Evolutionary conservation across 2,329 filamentous ascomycete genomes (phyloP).

Genomic region (Phialophora tarda): DNA sequence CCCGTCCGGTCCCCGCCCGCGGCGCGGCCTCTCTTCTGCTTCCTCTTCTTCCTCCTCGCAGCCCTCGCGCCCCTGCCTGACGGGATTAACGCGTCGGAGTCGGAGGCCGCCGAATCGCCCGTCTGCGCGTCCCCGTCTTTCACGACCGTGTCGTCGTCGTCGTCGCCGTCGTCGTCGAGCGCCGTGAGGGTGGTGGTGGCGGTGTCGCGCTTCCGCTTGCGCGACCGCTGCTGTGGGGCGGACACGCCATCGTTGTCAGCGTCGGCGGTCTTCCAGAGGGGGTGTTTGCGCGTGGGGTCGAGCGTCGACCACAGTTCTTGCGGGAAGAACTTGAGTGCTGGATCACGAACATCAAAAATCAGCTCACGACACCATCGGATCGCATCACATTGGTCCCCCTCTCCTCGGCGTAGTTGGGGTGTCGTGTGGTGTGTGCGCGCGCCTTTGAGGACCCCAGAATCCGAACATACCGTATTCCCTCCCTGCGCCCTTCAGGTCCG

Average conservation of each 20-base stretch:
- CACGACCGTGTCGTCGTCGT: slow-evolving; percentile 41
- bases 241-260: slow-evolving; percentile 24
- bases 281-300: slow-evolving; percentile 52
- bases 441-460: background rate
- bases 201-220: slow-evolving; percentile 41
- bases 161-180: slow-evolving; percentile 47
- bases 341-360: background rate
- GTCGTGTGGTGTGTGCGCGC: background rate
- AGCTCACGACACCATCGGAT: background rate
- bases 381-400: background rate
- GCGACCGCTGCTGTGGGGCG: slow-evolving; percentile 40
- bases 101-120: slow-evolving; percentile 17
- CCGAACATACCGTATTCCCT: slow-evolving; percentile 59
- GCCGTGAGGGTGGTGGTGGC: slow-evolving; percentile 29
- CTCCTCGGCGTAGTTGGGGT: background rate
- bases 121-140: slow-evolving; percentile 18
- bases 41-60: slow-evolving; percentile 20
- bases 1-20: slow-evolving; percentile 20
- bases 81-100: slow-evolving; percentile 27
- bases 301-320: slow-evolving; percentile 62
- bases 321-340: slow-evolving; percentile 63
- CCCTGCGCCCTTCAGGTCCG: slow-evolving; percentile 54
- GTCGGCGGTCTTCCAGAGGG: slow-evolving; percentile 43
- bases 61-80: slow-evolving; percentile 27
- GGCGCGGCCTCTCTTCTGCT: background rate